phyloP scores from a whole-genome alignment of 352 stramenopile genomes.

The Phytophthora citricola region DNA sequence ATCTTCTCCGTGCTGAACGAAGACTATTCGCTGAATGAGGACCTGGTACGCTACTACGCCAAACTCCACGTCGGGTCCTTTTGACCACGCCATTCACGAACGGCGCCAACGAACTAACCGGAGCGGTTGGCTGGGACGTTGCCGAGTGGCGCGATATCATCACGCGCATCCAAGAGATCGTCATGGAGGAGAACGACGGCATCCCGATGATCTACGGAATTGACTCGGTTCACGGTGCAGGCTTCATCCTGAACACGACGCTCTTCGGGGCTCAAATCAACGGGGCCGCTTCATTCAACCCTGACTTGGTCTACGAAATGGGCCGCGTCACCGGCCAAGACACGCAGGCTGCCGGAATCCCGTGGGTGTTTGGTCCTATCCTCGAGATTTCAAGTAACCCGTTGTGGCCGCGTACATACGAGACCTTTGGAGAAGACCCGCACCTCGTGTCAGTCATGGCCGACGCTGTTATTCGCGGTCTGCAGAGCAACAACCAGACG shows the following conservation, averaged over 20 bases:
- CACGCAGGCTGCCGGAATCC: constrained; percentile 2
- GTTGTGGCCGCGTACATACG: neutral
- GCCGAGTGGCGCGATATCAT: constrained; percentile 73
- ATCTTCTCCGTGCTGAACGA: constrained; percentile 30
- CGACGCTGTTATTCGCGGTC: constrained; percentile 64
- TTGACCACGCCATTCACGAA: constrained; percentile 52
- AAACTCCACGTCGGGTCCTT: constrained; percentile 85
- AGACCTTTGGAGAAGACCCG: constrained; percentile 65
- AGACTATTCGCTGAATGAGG: constrained; percentile 53
- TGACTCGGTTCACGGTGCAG: constrained; percentile 11
- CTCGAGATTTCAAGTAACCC: constrained; percentile 1
- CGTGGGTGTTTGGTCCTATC: neutral
- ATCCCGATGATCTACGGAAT: constrained; percentile 16
- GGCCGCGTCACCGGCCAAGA: constrained; percentile 5
- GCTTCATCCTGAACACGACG: constrained; percentile 14
- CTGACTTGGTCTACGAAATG: constrained; percentile 15
- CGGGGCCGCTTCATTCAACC: constrained; percentile 7
- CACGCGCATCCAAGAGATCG: constrained; percentile 75
- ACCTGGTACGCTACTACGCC: constrained; percentile 66
- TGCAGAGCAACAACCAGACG: constrained; percentile 68
- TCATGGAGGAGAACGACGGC: constrained; percentile 55
- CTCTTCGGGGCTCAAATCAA: constrained; percentile 11
- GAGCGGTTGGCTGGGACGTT: constrained; percentile 46
- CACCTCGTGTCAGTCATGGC: constrained; percentile 76
- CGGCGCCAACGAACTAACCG: constrained; percentile 30